Evolutionary conservation across 169 alveolate genomes (phyloP), one percentile per base, ranked within the genome.

Genomic region (Eimeria falciformis): DNA sequence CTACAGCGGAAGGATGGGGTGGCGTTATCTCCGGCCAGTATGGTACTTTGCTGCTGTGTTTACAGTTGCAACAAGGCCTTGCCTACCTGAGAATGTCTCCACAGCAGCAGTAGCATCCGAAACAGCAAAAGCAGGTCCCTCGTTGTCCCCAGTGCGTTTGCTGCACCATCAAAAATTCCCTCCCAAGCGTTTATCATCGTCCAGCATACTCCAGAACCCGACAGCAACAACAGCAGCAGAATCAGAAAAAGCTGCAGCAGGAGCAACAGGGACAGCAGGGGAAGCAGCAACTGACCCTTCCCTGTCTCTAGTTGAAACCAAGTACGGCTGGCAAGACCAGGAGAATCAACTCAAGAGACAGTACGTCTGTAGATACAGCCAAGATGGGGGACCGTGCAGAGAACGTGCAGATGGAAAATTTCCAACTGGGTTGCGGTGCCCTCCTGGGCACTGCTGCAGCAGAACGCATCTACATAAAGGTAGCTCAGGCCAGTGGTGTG

Each of bases 391-490:
- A 6, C 82, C 82, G 6, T 71, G 82, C 25, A 37, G 29, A 37
- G 3, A 2, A 2, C 45, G 82, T 3, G 21, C n/a, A 5, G 17
- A 17, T 5, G 82, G 56, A 4, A 5, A 71, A 1, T 71, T 5
- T 37, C 82, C 82, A 1, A 2, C 82, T 7, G 82, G 82, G 23
- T 40, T 71, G 12, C 17, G 11, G 21, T 71, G 82, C 50, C 82
- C 82, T 5, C 82, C 82, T 37, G 9, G 40, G 25, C 2, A 18
- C 55, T 71, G 82, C 82, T 71, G 82, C 82, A 71, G 82, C 82
- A 71, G 40, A 43, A 37, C 55, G 6, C 82, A 71, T 27, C 7
- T 71, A 56, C 82, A 37, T 5, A 2, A 25, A 1, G 82, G 82
- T 37, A 50, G 40, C 23, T 71, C 82, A 6, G 82, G 82, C 2